A percentile compares a stretch with the other conserved stretches of the same genome.
Evolutionary conservation across 78 protist genomes (phyloP).

Genomic region (Fonticula alba): DNA sequence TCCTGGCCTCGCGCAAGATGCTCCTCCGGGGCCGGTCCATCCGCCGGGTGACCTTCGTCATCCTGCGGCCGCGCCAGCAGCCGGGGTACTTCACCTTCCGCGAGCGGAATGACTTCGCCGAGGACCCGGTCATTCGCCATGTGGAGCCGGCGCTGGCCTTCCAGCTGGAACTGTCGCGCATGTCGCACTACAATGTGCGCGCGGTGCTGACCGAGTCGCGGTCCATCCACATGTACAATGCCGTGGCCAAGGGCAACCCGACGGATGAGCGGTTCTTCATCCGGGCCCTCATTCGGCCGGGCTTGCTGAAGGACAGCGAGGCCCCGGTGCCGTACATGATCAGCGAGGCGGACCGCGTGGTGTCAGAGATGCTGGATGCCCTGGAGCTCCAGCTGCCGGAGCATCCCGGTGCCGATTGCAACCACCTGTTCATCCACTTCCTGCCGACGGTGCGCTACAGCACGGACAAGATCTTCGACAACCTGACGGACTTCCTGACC

Average conservation of each 20-base stretch:
- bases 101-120: slow-evolving; percentile 31
- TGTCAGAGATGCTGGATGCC: slow-evolving; percentile 44
- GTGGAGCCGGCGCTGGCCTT: slow-evolving; percentile 71
- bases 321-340: slow-evolving; percentile 30
- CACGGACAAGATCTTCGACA: slow-evolving; percentile 23
- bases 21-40: slow-evolving; percentile 9
- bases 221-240: slow-evolving; percentile 51
- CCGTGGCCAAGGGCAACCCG: slow-evolving; percentile 32
- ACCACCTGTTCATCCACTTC: slow-evolving; percentile 65
- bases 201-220: slow-evolving; percentile 29
- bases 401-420: slow-evolving; percentile 20
- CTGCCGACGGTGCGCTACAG: slow-evolving; percentile 35
- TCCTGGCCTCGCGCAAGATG: not conserved
- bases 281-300: slow-evolving; percentile 41
- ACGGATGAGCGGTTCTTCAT: slow-evolving; percentile 65
- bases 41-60: slow-evolving; percentile 19
- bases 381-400: slow-evolving; percentile 27
- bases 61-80: not conserved
- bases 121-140: slow-evolving; percentile 24
- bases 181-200: slow-evolving; percentile 49
- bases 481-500: slow-evolving; percentile 17
- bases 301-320: slow-evolving; percentile 20
- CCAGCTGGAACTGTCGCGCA: slow-evolving; percentile 51
- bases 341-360: slow-evolving; percentile 39
- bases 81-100: slow-evolving; percentile 64